Conservation (phyloP, 169 alveolate species). For the Eimeria acervulina region DNA sequence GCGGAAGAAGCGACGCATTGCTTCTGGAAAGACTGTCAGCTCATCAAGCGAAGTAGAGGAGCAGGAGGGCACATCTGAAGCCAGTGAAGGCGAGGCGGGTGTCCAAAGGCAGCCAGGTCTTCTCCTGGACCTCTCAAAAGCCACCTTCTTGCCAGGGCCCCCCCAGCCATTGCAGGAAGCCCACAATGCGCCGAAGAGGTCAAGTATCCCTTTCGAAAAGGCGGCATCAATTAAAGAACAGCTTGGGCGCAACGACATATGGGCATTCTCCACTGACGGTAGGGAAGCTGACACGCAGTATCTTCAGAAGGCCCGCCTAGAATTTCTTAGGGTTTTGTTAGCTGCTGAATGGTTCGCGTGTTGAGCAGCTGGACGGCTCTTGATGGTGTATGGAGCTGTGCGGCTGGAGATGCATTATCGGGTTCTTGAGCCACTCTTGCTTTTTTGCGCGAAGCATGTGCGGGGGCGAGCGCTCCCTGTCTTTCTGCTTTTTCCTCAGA, state of each 20-base stretch:
- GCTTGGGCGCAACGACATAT: slow-evolving; percentile 69
- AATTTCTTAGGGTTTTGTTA: background rate
- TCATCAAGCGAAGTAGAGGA: slow-evolving; percentile 4
- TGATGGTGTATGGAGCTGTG: background rate
- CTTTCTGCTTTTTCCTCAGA: background rate
- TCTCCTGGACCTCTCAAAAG: slow-evolving; percentile 50
- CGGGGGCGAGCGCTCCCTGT: background rate
- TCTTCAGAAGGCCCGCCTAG: background rate
- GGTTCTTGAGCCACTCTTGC: background rate
- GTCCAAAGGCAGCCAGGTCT: background rate
- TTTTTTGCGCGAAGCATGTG: background rate
- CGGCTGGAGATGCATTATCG: background rate
- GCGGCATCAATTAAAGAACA: slow-evolving; percentile 11
- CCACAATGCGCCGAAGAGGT: background rate
- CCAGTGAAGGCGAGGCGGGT: slow-evolving; percentile 9
- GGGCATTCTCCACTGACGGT: slow-evolving; percentile 61
- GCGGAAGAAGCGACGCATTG: slow-evolving; percentile 20
- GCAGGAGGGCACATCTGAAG: background rate
- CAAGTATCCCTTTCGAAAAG: background rate
- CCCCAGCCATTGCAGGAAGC: background rate
- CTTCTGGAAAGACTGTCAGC: background rate
- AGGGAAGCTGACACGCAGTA: background rate
- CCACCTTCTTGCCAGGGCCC: slow-evolving; percentile 28
- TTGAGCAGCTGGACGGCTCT: background rate
- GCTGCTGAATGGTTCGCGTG: background rate